phyloP scores from a whole-genome alignment of 164 flowering plant genomes.

The Houttuynia cordata region DNA sequence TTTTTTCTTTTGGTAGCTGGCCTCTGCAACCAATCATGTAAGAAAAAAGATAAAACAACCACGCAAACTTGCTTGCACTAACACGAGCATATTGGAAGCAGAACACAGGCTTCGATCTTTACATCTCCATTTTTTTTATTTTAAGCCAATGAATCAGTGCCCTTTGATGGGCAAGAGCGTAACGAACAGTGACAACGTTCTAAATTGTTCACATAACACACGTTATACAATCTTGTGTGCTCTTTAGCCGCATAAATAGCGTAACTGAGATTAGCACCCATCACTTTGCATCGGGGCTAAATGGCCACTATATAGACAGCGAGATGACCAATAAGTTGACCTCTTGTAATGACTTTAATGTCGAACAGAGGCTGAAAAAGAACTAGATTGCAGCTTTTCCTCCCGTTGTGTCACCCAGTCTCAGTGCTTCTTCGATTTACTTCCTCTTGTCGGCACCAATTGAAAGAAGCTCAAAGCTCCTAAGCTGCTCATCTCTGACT shows the following conservation, averaged over 20 bases:
- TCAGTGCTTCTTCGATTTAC: slow-evolving; percentile 4
- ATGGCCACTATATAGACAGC: neutral
- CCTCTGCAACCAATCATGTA: no score
- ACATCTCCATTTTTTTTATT: neutral
- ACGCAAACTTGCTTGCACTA: no score
- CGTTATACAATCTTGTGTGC: neutral
- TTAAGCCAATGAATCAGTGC: neutral
- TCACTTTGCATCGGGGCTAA: neutral
- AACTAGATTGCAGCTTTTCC: neutral
- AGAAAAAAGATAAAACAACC: no score
- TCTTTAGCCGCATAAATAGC: neutral
- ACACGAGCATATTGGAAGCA: neutral
- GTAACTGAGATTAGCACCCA: neutral
- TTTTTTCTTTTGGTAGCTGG: no score
- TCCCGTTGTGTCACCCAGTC: neutral
- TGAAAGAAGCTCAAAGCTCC: slow-evolving; percentile 40
- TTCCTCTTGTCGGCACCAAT: slow-evolving; percentile 38
- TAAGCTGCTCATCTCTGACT: slow-evolving; percentile 22
- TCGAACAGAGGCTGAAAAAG: neutral
- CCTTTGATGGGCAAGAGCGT: neutral
- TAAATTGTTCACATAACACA: neutral
- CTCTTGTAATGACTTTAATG: neutral
- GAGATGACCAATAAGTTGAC: neutral
- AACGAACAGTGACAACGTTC: neutral
- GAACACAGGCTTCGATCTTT: neutral